Conservation (phyloP, 306 rosid genomes). For the Pyrus pyrifolia region DNA sequence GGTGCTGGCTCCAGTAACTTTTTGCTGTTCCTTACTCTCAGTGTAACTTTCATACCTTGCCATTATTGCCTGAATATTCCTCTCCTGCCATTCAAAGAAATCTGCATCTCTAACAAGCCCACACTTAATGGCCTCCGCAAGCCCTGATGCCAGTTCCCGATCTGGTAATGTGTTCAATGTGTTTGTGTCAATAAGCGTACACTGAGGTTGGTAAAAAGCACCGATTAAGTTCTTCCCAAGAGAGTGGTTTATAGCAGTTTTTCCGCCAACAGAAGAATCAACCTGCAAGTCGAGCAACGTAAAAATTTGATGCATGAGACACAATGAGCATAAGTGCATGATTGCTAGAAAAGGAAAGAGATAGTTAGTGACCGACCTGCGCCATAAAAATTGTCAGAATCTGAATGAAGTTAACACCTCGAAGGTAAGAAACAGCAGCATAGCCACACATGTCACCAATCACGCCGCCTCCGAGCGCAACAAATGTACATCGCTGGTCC, state of each 20-base stretch:
- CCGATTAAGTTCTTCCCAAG: conserved; percentile 96
- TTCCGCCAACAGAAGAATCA: conserved; percentile 98
- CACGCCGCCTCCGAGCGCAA: conserved; percentile 98
- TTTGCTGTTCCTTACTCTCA: not conserved
- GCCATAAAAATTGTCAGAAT: conserved; percentile 97
- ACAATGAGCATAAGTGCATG: not conserved
- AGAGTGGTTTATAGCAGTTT: conserved; percentile 89
- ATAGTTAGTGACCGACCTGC: conserved; percentile 45
- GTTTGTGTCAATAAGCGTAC: conserved; percentile 87
- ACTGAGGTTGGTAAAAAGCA: conserved; percentile 91
- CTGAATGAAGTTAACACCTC: conserved; percentile 94
- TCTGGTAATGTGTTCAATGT: conserved; percentile 75
- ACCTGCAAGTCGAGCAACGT: conserved; percentile 39
- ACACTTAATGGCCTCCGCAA: conserved; percentile 88
- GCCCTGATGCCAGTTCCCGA: conserved; percentile 84
- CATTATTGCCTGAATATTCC: conserved; percentile 66
- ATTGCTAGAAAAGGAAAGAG: not conserved
- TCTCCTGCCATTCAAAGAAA: conserved; percentile 96
- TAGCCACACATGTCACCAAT: conserved; percentile 95
- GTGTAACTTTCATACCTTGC: conserved; percentile 46
- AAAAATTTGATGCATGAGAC: not conserved
- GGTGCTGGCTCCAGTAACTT: not conserved
- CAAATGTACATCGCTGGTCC: conserved; percentile 75
- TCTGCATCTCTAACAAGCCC: conserved; percentile 89
- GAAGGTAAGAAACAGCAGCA: conserved; percentile 81